Base-by-base conservation (phyloP, 305 asterid species). In the Fraxinus baroniana region DNA sequence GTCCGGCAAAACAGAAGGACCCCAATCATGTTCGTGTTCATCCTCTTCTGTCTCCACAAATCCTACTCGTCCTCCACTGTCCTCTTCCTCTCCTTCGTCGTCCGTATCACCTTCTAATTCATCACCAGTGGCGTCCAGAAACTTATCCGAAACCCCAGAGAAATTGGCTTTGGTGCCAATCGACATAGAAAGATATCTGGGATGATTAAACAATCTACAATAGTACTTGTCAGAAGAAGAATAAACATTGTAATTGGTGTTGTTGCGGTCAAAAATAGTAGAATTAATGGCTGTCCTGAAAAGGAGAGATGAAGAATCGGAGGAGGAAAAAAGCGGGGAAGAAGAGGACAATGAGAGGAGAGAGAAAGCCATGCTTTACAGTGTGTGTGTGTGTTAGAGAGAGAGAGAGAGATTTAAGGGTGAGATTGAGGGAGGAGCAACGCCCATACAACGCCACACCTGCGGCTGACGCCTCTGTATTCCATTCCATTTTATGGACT, bases 51-150 rank as follows among this genome's bases (percentile, higher is more conserved):
- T 33, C 24, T 72, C 76, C 13, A n/a, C 76, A 33, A 72, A 72
- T 32, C 76, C 76, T 33, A 33, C 76, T 32, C 6, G 24, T 33
- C 76, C 76, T 72, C 39, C 76, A 72, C 46, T 46, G 87, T 77
- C 77, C 7, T 36, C 30, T 22, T 88, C 92, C 4, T 91, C 94
- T 36, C 91, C 94, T 22, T 90, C 94, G 41, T 92, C 94, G 36
- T 90, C 94, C 52, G 90, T 87, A 81, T 86, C 93, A 85, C 87
- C 85, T 7, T 86, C 93, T 72, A 87, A 70, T 24, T 86, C 92
- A 73, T 80, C 89, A 76, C 64, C 33, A 62, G 76, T 52, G 5
- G 84, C 87, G 70, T 84, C 83, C 37, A 36, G 72, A 20, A 80
- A 44, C 60, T 32, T 72, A 81, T 83, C 85, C 68, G 41, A 77